Evolutionary conservation across 495 filamentous ascomycete genomes (phyloP).

Genomic region (Penicillium paradoxum): DNA sequence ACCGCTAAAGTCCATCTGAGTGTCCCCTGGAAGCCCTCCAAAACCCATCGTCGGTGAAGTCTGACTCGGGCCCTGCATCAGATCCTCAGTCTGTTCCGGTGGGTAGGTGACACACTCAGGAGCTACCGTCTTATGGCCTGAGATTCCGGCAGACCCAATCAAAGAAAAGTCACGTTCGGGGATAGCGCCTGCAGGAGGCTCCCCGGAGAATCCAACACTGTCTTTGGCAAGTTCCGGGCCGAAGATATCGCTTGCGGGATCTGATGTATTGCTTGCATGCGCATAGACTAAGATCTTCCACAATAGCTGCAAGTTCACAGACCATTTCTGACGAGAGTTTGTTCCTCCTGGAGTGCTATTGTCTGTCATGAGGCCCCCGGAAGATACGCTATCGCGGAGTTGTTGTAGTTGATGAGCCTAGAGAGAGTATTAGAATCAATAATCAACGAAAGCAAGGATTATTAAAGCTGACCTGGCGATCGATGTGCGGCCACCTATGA

Average conservation of each 20-base stretch:
- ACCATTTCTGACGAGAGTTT: constrained; percentile 19
- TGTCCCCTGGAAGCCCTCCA: constrained; percentile 13
- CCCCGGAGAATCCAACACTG: constrained; percentile 7
- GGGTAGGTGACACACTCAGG: constrained; percentile 31
- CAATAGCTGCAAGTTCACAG: constrained; percentile 26
- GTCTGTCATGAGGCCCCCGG: constrained; percentile 12
- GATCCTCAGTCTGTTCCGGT: constrained; percentile 26
- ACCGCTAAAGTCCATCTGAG: constrained; percentile 13
- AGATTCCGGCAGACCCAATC: constrained; percentile 33
- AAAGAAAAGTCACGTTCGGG: constrained; percentile 29
- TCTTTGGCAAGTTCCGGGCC: constrained; percentile 23
- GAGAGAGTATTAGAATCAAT: neutral
- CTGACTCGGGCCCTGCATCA: constrained; percentile 4
- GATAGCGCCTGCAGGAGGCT: constrained; percentile 9
- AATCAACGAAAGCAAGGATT: neutral
- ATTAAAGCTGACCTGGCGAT: constrained; percentile 18
- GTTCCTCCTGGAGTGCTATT: neutral
- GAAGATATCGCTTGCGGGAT: constrained; percentile 19
- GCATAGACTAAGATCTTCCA: constrained; percentile 31
- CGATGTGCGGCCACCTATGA: constrained; percentile 27
- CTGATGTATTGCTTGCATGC: constrained; percentile 21
- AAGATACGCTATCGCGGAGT: constrained; percentile 27
- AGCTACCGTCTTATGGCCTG: constrained; percentile 31
- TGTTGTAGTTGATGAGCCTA: constrained; percentile 25
- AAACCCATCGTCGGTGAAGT: constrained; percentile 9